These are phyloP conservation scores for Arthrobotrys sinensis DNA, from an alignment of 2,329 filamentous ascomycete genomes.

Conservation along the genomic window DNA sequence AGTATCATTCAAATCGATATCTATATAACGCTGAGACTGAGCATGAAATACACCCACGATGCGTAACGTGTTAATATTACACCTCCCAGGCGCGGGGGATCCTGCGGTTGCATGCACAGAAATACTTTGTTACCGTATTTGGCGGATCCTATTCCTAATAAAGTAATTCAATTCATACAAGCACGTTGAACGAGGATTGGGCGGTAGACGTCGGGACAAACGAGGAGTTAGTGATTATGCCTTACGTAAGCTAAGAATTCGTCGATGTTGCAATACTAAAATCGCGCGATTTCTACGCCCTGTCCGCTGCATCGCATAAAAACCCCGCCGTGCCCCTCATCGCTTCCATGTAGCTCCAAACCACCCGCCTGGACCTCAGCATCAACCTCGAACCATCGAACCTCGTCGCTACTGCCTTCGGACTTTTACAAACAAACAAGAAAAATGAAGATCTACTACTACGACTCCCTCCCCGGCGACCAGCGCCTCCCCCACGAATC, in stretches of 20 bases:
- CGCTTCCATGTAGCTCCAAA: constrained; percentile 11
- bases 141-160: not conserved
- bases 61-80: too few species aligned
- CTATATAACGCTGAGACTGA: too few species aligned
- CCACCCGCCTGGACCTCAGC: not conserved
- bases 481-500: constrained; percentile 93
- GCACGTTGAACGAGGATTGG: constrained; percentile 12
- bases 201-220: constrained; percentile 20
- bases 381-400: not conserved
- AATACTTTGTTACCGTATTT: too few species aligned
- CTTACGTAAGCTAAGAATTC: constrained; percentile 15
- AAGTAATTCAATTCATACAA: not conserved
- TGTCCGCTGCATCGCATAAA: constrained; percentile 9
- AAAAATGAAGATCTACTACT: constrained; percentile 60
- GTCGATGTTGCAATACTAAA: constrained; percentile 22
- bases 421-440: not conserved
- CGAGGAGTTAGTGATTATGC: not conserved
- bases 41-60: too few species aligned
- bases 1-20: too few species aligned
- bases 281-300: constrained; percentile 18
- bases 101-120: too few species aligned
- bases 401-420: not conserved
- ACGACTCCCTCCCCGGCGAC: constrained; percentile 78
- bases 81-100: too few species aligned
- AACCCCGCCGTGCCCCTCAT: constrained; percentile 24